Conservation (phyloP, 1,284 basidiomycete genomes). For the Ustilago bromivora region DNA sequence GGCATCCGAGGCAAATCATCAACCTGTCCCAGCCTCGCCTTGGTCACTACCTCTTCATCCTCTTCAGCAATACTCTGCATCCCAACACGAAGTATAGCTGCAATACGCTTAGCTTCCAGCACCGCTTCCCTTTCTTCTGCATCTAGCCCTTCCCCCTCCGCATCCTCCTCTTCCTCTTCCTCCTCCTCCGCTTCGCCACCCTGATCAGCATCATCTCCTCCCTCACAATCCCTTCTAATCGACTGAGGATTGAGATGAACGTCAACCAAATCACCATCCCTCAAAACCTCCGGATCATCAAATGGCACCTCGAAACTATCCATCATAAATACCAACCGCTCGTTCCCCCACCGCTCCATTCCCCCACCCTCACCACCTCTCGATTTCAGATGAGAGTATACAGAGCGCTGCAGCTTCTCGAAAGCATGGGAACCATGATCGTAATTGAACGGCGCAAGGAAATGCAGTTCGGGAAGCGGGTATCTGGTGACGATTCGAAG, state of each 20-base stretch:
- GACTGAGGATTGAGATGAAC: conserved; percentile 11
- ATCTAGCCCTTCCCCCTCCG: conserved; percentile 6
- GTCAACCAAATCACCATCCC: conserved; percentile 45
- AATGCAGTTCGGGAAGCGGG: conserved; percentile 45
- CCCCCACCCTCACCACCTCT: background rate
- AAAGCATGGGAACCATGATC: conserved; percentile 19
- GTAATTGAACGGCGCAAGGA: conserved; percentile 41
- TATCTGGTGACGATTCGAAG: conserved; percentile 25
- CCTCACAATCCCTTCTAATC: background rate
- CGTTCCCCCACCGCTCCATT: background rate
- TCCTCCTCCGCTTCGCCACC: background rate
- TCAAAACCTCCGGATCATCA: conserved; percentile 41
- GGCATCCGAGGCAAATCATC: conserved; percentile 33
- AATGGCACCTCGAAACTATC: conserved; percentile 40
- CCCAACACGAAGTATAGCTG: conserved; percentile 25
- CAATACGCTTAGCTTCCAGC: conserved; percentile 20
- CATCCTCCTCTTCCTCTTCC: background rate
- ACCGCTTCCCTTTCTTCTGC: conserved; percentile 23
- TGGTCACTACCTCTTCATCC: background rate
- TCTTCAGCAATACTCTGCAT: conserved; percentile 13
- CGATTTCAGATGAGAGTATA: conserved; percentile 15
- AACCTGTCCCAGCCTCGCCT: background rate
- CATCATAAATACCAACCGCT: conserved; percentile 19
- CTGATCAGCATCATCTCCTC: conserved; percentile 9
- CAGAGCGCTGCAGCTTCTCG: conserved; percentile 19